These are phyloP conservation scores for Takakia lepidozioides DNA, from an alignment of 225 moss, liverwort and hornwort species.

Conservation along the genomic window DNA sequence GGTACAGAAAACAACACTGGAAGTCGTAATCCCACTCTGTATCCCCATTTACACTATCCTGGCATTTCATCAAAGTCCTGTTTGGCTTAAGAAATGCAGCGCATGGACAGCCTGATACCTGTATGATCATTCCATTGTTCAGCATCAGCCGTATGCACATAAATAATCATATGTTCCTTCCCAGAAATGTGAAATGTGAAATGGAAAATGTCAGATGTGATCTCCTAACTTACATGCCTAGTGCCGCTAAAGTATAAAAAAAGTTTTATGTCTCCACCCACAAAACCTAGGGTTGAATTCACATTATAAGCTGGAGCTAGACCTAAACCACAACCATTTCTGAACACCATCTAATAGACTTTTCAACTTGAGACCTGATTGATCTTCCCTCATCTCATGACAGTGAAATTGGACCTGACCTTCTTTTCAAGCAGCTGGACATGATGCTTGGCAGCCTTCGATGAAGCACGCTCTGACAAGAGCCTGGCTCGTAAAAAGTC, in stretches of 20 bases:
- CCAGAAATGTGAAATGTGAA: too few relatives aligned
- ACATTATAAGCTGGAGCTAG: not conserved
- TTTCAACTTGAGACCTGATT: not conserved
- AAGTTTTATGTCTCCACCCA: constrained; percentile 1
- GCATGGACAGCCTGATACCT: constrained; percentile 75
- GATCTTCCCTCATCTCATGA: too few relatives aligned
- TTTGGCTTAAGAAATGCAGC: constrained; percentile 56
- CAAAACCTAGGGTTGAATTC: not conserved
- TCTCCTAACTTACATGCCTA: not conserved
- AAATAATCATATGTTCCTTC: too few relatives aligned
- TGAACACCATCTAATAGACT: not conserved
- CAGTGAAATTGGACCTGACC: constrained; percentile 7
- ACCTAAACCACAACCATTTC: not conserved
- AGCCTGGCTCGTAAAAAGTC: constrained; percentile 56
- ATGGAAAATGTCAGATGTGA: not conserved
- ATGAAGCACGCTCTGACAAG: constrained; percentile 54
- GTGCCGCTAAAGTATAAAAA: too few relatives aligned
- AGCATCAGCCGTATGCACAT: too few relatives aligned
- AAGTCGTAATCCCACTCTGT: constrained; percentile 27
- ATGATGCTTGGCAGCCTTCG: constrained; percentile 42
- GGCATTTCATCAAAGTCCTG: constrained; percentile 18
- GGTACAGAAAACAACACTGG: constrained; percentile 32
- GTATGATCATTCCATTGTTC: constrained; percentile 13
- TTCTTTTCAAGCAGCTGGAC: constrained; percentile 40
- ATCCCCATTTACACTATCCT: constrained; percentile 18